Conservation (phyloP, 805 yeast species). For the Sugiyamaella mastotermitis region DNA sequence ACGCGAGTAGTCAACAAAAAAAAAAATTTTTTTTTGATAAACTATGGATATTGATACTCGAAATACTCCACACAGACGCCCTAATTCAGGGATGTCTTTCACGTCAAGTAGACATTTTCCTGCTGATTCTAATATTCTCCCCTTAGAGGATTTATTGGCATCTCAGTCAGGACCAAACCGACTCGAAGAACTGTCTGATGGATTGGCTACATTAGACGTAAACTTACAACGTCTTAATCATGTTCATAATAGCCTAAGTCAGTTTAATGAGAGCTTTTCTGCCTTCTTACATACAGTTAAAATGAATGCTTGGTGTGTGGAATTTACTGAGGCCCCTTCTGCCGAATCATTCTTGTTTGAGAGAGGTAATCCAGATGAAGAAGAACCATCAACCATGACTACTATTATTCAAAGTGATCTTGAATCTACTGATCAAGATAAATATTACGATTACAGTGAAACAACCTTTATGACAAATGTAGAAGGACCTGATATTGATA, state of each 20-base stretch:
- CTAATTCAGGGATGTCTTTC: slow-evolving; percentile 20
- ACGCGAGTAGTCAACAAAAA: too few relatives aligned
- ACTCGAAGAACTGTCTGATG: slow-evolving; percentile 29
- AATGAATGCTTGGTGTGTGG: slow-evolving; percentile 85
- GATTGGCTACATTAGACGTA: slow-evolving; percentile 44
- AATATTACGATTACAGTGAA: slow-evolving; percentile 21
- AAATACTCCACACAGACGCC: slow-evolving; percentile 23
- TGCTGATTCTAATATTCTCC: slow-evolving; percentile 13
- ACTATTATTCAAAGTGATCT: background rate
- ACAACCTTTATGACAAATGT: slow-evolving; percentile 26
- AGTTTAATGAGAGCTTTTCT: slow-evolving; percentile 73
- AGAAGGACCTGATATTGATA: background rate
- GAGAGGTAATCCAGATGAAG: slow-evolving; percentile 4
- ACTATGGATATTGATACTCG: too few relatives aligned
- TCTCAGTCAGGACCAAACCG: background rate
- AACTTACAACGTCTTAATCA: slow-evolving; percentile 52
- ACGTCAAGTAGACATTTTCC: slow-evolving; percentile 15
- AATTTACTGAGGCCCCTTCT: slow-evolving; percentile 39
- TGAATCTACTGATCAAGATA: background rate
- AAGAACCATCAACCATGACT: slow-evolving; percentile 3
- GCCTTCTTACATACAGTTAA: slow-evolving; percentile 73
- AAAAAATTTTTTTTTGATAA: too few relatives aligned
- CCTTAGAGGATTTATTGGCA: slow-evolving; percentile 14
- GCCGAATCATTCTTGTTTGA: slow-evolving; percentile 14
- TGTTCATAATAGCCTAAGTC: slow-evolving; percentile 53